Conservation (phyloP, 164 flowering plant genomes). For the Tetrastigma voinierianum region DNA sequence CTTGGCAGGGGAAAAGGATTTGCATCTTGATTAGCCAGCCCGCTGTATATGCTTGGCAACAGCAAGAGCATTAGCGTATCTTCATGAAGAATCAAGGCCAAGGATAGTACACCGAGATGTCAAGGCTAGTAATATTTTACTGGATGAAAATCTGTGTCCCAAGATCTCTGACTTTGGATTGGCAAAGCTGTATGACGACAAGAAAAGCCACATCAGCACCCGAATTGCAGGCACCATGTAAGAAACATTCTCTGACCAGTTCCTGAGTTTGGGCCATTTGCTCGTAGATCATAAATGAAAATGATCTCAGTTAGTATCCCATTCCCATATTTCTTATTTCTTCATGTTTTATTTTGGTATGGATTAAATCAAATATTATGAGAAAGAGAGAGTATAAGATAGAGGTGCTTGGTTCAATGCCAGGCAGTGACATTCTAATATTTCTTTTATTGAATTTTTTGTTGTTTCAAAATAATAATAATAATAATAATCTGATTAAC, state of each 20-base stretch:
- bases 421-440: too few species aligned
- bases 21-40: constrained; percentile 18
- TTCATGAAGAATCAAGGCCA: constrained; percentile 32
- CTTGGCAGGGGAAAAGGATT: constrained; percentile 9
- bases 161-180: constrained; percentile 34
- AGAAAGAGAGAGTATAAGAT: too few species aligned
- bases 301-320: background rate
- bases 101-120: constrained; percentile 32
- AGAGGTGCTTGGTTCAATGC: too few species aligned
- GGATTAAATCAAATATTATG: too few species aligned
- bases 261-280: background rate
- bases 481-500: too few species aligned
- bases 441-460: too few species aligned
- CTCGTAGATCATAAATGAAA: background rate
- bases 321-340: background rate
- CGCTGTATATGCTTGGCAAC: constrained; percentile 26
- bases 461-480: too few species aligned
- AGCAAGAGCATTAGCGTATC: constrained; percentile 30
- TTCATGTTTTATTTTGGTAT: too few species aligned
- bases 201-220: constrained; percentile 31
- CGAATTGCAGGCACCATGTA: constrained; percentile 35
- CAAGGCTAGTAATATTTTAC: constrained; percentile 28
- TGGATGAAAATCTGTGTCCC: constrained; percentile 23
- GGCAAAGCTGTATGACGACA: constrained; percentile 32
- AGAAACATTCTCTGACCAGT: background rate